Evolutionary conservation across 2,329 filamentous ascomycete genomes (phyloP), one percentile per base, ranked within the genome.

Genomic region (Botrytis paeoniae): DNA sequence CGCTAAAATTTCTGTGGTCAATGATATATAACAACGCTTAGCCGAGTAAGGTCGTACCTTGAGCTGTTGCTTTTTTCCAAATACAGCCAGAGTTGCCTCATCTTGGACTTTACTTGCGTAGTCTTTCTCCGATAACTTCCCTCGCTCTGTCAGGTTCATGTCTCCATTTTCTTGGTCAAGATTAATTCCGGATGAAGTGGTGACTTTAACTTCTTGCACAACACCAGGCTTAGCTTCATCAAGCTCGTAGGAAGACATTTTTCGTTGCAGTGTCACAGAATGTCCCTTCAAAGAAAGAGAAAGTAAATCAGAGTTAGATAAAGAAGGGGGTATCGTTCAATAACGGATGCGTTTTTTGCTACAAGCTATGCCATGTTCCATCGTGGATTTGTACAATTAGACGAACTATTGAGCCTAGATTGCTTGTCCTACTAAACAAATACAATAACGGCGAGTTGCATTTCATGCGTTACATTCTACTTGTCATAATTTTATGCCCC

Each of bases 51-150:
- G 32, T 29, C 65, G 2, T n/a, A 73, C 71, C 63, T 69, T 73
- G 12, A 65, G 59, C 39, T 73, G 70, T 48, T 74, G 73, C 39
- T 57, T 73, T 54, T 73, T 74, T 48, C 73, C 73, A 57, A 73
- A 70, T 8, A 37, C 41, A 16, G 70, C 73, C 10, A 74, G 43
- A 4, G 72, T 71, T 4, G 73, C 64, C 66, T 74, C 70, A 69
- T 74, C 70, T 63, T 60, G 62, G 16, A 69, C 22, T 29, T 41
- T 59, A 12, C 22, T 66, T 37, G 63, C 43, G 14, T 51, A 37
- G 18, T 51, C 12, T 51, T 51, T 51, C 43, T 66, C 63, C 14
- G 63, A 66, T n/a, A 51, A 16, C 25, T 66, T 51, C 4, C 43
- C 63, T 51, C 41, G 43, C n/a, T 66, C 63, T n/a, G 20, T 37